Base-by-base conservation (phyloP, 495 filamentous ascomycete genomes). In the Bacidia rubella region DNA sequence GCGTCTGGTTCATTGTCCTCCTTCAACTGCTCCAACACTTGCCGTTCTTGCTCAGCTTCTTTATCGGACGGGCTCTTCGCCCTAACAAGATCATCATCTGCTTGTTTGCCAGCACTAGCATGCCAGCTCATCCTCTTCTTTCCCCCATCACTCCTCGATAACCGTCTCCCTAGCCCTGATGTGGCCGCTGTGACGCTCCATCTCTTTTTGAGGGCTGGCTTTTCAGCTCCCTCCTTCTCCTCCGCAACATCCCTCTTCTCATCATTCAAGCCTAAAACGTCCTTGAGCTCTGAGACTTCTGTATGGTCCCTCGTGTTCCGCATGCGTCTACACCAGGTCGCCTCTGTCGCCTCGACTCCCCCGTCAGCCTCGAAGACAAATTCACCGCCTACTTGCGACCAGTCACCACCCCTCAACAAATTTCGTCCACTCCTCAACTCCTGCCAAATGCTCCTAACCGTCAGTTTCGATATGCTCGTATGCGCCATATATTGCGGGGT, bases 291-390 rank as follows among this genome's bases (percentile, higher is more conserved):
- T 1, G 71, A 62, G 0, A 92, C 66, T 71, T 87, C 86, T 1
- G 75, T 73, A 59, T 95, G 89, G 59, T 88, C 86, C 39, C 87
- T 63, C 23, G 85, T 89, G 49, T 76, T 85, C 58, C 69, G 68
- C 87, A 95, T 95, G 2, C 88, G 74, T 66, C 89, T 84, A 59
- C 83, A 89, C 87, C 88, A 94, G 1, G 75, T 77, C 1, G 85
- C 75, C 61, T 80, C 82, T 40, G 76, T 22, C 24, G 5, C 2
- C 38, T 35, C 17, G 20, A 38, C 11, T 47, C 7, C 54, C 56
- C 29, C 51, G 24, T 25, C 45, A 1, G 38, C 65, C 62, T 87
- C 85, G 58, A 88, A 90, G 40, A 94, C 53, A 58, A 93, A 89
- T 65, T 95, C 89, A 0, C 87, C 89, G 2, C 89, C 89, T 20